Evolutionary conservation across 169 alveolate genomes (phyloP).

Genomic region (Cryptosporidium andersoni): DNA sequence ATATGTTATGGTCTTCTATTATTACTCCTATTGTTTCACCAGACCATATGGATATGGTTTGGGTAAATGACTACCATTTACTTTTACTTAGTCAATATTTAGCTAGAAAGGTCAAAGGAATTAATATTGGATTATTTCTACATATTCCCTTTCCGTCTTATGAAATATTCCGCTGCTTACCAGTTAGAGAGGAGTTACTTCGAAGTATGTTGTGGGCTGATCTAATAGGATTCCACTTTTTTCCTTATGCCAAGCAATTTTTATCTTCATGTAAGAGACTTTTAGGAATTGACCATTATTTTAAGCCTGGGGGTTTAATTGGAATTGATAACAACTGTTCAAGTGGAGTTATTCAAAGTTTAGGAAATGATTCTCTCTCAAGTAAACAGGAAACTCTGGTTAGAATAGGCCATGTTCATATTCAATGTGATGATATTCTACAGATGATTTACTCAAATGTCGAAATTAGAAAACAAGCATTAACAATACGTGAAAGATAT

Average conservation of each 20-base stretch:
- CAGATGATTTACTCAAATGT: slow-evolving; percentile 8
- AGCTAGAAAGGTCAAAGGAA: slow-evolving; percentile 79
- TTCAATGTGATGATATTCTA: slow-evolving; percentile 58
- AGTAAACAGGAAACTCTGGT: slow-evolving; percentile 44
- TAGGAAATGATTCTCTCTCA: background rate
- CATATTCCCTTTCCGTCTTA: slow-evolving; percentile 94
- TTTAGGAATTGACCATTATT: slow-evolving; percentile 86
- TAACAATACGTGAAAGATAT: slow-evolving; percentile 8
- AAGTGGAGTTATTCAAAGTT: background rate
- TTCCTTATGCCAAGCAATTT: slow-evolving; percentile 90
- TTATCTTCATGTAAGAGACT: slow-evolving; percentile 86
- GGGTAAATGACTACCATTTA: slow-evolving; percentile 92
- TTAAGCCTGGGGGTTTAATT: slow-evolving; percentile 84
- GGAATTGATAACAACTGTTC: slow-evolving; percentile 80
- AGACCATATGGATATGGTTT: slow-evolving; percentile 79
- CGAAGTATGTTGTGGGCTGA: slow-evolving; percentile 91
- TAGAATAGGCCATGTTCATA: slow-evolving; percentile 61
- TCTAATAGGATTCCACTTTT: slow-evolving; percentile 92
- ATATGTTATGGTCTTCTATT: slow-evolving; percentile 74
- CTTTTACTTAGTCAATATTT: slow-evolving; percentile 85
- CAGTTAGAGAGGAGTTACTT: slow-evolving; percentile 89
- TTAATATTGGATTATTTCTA: slow-evolving; percentile 89
- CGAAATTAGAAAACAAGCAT: slow-evolving; percentile 24
- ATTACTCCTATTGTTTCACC: slow-evolving; percentile 75
- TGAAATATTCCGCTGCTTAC: slow-evolving; percentile 87